Percentiles rank a stretch among this genome's conserved stretches.
Conservation (phyloP, 164 flowering plant species). For the Berberis vulgaris region DNA sequence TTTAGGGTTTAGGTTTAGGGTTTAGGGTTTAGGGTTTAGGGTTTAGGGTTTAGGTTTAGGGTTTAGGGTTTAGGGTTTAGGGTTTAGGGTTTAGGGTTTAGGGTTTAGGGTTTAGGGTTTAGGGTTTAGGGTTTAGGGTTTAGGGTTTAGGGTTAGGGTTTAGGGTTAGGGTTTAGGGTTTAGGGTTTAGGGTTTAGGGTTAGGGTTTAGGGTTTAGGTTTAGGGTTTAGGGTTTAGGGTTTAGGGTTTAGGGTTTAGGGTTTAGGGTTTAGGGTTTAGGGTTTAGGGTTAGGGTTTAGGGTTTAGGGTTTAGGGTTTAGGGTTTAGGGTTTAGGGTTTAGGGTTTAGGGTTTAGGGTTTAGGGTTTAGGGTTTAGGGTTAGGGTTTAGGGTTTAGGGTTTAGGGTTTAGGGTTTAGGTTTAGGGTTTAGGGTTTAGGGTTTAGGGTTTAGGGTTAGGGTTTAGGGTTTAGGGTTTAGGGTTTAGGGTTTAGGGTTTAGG, state of each 20-base stretch:
- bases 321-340: constrained; percentile 13
- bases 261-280: constrained; percentile 12
- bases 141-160: constrained; percentile 6
- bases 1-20: constrained; percentile 12
- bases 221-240: constrained; percentile 2
- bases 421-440: constrained; percentile 3
- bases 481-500: constrained; percentile 11
- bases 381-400: constrained; percentile 8
- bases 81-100: constrained; percentile 12
- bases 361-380: constrained; percentile 10
- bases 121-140: constrained; percentile 9
- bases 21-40: constrained; percentile 16
- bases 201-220: constrained; percentile 7
- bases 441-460: constrained; percentile 3
- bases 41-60: constrained; percentile 13
- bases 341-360: constrained; percentile 9
- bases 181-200: constrained; percentile 9
- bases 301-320: constrained; percentile 14
- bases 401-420: constrained; percentile 9
- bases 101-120: constrained; percentile 8
- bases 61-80: constrained; percentile 14
- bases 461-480: constrained; percentile 15
- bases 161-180: constrained; percentile 8
- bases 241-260: constrained; percentile 10
- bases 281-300: constrained; percentile 5